Percentiles rank a stretch among this genome's conserved stretches.
Conservation (phyloP, 257 asterid species). For the Nicotiana paniculata region DNA sequence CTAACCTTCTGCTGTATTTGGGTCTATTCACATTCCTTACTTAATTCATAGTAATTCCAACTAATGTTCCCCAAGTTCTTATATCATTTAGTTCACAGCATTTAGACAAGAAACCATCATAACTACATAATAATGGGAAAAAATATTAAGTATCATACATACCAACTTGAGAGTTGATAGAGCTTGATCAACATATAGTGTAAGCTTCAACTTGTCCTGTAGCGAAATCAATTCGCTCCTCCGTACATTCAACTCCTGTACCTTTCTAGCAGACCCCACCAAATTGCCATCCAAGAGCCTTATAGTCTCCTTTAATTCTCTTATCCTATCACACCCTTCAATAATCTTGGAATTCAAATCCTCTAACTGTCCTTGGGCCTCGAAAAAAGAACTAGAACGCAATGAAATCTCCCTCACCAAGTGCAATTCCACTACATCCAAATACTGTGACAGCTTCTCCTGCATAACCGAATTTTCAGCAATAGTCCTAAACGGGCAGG, state of each 20-base stretch:
- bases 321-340: constrained; percentile 70
- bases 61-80: not conserved
- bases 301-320: constrained; percentile 85
- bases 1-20: not conserved
- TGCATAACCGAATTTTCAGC: constrained; percentile 80
- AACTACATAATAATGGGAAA: not conserved
- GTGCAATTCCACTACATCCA: constrained; percentile 95
- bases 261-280: constrained; percentile 81
- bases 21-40: not conserved
- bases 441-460: constrained; percentile 89
- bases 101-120: not conserved
- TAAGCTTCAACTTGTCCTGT: constrained; percentile 75
- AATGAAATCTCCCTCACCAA: constrained; percentile 91
- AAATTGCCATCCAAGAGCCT: constrained; percentile 68
- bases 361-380: constrained; percentile 92
- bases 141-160: constrained; percentile 12
- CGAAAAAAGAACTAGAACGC: constrained; percentile 84
- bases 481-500: constrained; percentile 76
- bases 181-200: constrained; percentile 91
- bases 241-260: constrained; percentile 64
- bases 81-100: not conserved
- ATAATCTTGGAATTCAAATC: constrained; percentile 74
- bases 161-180: constrained; percentile 86
- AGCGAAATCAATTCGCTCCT: constrained; percentile 57
- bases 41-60: not conserved